Evolutionary conservation across 257 asterid species (phyloP), one percentile per base, ranked within the genome.

Genomic region (Solanum medicagineum): DNA sequence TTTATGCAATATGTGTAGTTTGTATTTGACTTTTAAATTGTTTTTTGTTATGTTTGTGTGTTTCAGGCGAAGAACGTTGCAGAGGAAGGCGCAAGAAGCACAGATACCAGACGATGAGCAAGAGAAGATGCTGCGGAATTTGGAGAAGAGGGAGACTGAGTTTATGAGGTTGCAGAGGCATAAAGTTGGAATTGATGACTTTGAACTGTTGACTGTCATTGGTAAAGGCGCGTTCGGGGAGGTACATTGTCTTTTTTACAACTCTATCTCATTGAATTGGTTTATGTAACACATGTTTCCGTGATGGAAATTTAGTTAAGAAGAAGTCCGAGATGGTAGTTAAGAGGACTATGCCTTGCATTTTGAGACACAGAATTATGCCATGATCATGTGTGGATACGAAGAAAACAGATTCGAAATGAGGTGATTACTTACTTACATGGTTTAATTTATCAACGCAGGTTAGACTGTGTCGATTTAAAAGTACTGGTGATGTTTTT

Each of bases 151-250:
- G 87, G 99, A 96, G 86, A 96, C 99, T 0, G 99, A 93, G 89
- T 96, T 89, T 84, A 96, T 96, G 99, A 95, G 99, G 89, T 89
- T 93, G 93, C 99, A 96, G 91, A 94, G 98, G 94, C 98, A 95
- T 90, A 96, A 95, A 91, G 95, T 96, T 36, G 98, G 99, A 56
- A 92, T 96, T 87, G 99, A 96, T 92, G 99, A 96, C 85, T 96
- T 96, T 81, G 98, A 96, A 91, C 97, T 88, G 90, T 86, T 96
- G 87, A 94, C 97, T 24, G 87, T 95, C 81, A 95, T 96, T 83
- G 99, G 99, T 53, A 96, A 91, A 92, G 98, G 98, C 47, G 99
- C 98, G 83, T 96, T 95, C 32, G 99, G 95, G 15, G 98, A 96
- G 98, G 98, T 95, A 36, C 45, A 17, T 47, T 11, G 70, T 51